Evolutionary conservation across 257 asterid species (phyloP).

Genomic region (Solanum arcanum): DNA sequence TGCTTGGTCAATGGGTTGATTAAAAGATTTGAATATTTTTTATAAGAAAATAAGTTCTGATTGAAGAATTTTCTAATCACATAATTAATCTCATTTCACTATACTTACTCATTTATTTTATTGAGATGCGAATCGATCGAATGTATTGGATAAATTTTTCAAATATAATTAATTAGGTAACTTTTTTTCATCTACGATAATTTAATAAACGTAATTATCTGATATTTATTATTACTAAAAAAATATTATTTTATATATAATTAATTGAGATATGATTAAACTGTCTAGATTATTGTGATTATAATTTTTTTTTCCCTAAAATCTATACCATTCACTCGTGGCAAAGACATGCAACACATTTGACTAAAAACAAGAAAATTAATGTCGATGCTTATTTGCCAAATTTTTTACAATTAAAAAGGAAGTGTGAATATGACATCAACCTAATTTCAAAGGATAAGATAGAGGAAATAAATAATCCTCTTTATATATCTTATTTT

Average conservation of each 20-base stretch:
- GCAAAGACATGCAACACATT: background rate
- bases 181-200: background rate
- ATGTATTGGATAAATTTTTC: background rate
- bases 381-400: background rate
- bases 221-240: too few relatives aligned
- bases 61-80: background rate
- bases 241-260: too few relatives aligned
- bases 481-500: too few relatives aligned
- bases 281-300: background rate
- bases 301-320: background rate
- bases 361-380: background rate
- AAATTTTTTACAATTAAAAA: background rate
- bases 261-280: background rate
- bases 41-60: background rate
- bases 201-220: background rate
- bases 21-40: too few relatives aligned
- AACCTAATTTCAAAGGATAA: background rate
- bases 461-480: background rate
- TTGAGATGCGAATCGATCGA: background rate
- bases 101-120: background rate
- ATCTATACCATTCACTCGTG: background rate
- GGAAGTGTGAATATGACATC: background rate
- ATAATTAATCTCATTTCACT: too few relatives aligned
- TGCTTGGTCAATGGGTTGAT: background rate
- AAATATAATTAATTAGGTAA: too few relatives aligned